phyloP scores from a whole-genome alignment of 441 rosid species.

The Syzygium syzygioides region DNA sequence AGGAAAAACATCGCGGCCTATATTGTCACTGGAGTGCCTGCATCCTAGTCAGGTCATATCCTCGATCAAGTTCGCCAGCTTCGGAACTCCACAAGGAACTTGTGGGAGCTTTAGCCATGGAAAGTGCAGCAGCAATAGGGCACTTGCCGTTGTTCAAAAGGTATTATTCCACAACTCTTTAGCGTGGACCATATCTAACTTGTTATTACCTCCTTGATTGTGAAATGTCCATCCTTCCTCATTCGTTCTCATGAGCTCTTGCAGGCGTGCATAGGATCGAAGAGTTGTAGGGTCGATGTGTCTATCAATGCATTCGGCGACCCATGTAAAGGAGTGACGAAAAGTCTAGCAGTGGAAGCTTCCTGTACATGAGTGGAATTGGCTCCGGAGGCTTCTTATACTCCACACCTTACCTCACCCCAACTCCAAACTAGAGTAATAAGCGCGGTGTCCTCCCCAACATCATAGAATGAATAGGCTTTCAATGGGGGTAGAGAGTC shows the following conservation, averaged over 20 bases:
- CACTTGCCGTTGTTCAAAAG: conserved; percentile 67
- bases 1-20: conserved; percentile 31
- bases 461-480: not conserved
- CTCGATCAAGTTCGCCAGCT: conserved; percentile 77
- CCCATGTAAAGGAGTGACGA: conserved; percentile 62
- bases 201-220: not conserved
- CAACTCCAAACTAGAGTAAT: not conserved
- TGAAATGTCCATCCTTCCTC: not conserved
- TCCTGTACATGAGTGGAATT: conserved; percentile 42
- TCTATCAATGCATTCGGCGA: conserved; percentile 61
- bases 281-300: conserved; percentile 62
- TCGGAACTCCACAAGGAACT: conserved; percentile 73
- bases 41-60: conserved; percentile 65
- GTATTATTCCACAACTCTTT: conserved; percentile 15
- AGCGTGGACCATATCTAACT: not conserved
- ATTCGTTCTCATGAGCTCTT: not conserved
- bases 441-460: not conserved
- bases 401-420: not conserved
- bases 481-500: not conserved
- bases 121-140: conserved; percentile 46
- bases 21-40: conserved; percentile 54
- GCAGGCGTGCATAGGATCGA: conserved; percentile 85
- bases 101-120: conserved; percentile 81
- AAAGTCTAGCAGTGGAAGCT: conserved; percentile 91
- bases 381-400: not conserved